Conservation (phyloP, 257 asterid genomes). For the Solanum habrochaites region DNA sequence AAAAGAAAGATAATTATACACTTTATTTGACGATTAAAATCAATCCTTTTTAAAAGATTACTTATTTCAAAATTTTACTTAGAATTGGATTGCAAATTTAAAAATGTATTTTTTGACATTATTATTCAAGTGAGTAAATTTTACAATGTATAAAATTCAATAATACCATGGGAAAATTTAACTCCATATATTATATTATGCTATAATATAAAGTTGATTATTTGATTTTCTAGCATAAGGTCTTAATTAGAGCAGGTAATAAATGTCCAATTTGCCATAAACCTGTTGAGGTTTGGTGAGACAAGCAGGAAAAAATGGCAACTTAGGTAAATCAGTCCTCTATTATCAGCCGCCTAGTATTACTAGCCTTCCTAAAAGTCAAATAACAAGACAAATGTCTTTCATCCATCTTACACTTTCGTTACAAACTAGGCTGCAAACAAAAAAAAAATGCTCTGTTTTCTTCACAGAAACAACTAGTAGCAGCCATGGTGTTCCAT, state of each 20-base stretch:
- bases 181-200: background rate
- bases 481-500: conserved; percentile 27
- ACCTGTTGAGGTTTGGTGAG: background rate
- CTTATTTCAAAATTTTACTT: background rate
- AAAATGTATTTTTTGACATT: no score
- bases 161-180: background rate
- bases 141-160: background rate
- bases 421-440: conserved; percentile 7
- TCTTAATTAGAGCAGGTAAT: background rate
- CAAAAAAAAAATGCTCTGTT: background rate
- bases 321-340: background rate
- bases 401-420: background rate
- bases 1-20: no score
- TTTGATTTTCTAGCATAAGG: background rate
- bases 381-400: background rate
- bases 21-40: no score
- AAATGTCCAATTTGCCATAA: background rate
- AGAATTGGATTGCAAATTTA: background rate
- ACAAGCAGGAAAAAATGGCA: background rate
- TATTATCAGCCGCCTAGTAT: background rate
- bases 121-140: background rate
- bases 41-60: background rate
- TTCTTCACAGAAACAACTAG: background rate
- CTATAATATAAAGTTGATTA: background rate
- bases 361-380: conserved; percentile 11